These are phyloP conservation scores for Acrocalymma vagum DNA, from an alignment of 2,329 filamentous ascomycete genomes.

Conservation along the genomic window DNA sequence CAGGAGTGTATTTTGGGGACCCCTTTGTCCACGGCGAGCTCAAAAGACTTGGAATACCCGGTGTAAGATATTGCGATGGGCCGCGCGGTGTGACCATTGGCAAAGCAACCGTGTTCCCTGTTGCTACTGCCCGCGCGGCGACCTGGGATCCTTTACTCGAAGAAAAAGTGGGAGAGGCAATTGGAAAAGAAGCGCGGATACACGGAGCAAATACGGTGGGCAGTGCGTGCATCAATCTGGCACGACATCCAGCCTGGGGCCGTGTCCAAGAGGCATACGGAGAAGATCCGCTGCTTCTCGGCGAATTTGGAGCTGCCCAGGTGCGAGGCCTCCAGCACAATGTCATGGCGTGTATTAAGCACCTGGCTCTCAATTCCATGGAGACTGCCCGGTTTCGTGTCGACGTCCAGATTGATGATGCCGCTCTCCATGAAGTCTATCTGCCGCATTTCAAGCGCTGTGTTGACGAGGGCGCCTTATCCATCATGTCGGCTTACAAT, in stretches of 20 bases:
- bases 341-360: slow-evolving; percentile 1
- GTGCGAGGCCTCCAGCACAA: background rate
- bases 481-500: slow-evolving; percentile 3
- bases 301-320: no score
- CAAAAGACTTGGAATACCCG: background rate
- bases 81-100: slow-evolving; percentile 1
- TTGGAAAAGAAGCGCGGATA: no score
- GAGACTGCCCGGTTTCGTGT: background rate
- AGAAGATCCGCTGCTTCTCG: no score
- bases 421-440: background rate
- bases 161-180: no score
- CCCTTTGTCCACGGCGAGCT: background rate
- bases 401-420: background rate
- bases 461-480: background rate
- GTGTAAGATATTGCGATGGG: background rate
- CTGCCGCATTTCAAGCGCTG: background rate
- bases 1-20: background rate
- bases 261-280: no score
- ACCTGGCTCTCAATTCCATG: slow-evolving; percentile 2
- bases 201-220: no score
- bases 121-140: no score
- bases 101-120: background rate
- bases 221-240: no score
- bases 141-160: no score
- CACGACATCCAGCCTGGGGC: no score